Evolutionary conservation across 2,329 filamentous ascomycete genomes (phyloP), one percentile per base, ranked within the genome.

Genomic region (Sodiomyces alkalinus): DNA sequence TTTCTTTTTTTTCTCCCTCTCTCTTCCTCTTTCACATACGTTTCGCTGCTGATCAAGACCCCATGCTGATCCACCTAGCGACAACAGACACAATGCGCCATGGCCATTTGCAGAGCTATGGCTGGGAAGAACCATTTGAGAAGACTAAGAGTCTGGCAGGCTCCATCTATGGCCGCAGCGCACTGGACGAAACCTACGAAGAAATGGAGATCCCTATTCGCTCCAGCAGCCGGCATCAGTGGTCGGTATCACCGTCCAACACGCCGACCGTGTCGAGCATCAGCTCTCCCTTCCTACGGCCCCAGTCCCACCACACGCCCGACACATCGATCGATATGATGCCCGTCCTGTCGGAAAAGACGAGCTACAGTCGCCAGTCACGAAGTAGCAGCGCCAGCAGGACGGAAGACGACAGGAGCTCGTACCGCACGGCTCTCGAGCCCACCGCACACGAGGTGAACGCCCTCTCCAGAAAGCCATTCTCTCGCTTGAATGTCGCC

Each of bases 301-400:
- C 57, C 1, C 47, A 48, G 17, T 62, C 59, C 3, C 51, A 47
- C 15, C 55, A 60, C 30, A 63, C 60, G 0, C 49, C 54, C 7
- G 54, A 51, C 17, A 64, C 60, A 0, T 62, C 60, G 0, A 41
- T 64, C 22, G 58, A 63, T 35, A 36, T 56, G 10, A 37, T 39
- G 4, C 41, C 36, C 7, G 30, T 37, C 13, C 39, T 36, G 1
- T 37, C 40, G 0, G 29, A 31, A 6, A 27, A 17, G 10, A 10
- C 26, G 15, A 30, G 28, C 15, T 31, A 29, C 2, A 41, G 37
- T 19, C 24, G 28, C 24, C 33, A 27, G 18, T 38, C 39, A 10
- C 21, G 26, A 5, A 30, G 36, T 16, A 38, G 35, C 10, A 33
- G 29, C 1, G 31, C 25, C 15, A 38, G 35, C 10, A 33, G 28